These are phyloP conservation scores for Termitomyces sp. DNA, from an alignment of 768 basidiomycete species.

Conservation along the genomic window DNA sequence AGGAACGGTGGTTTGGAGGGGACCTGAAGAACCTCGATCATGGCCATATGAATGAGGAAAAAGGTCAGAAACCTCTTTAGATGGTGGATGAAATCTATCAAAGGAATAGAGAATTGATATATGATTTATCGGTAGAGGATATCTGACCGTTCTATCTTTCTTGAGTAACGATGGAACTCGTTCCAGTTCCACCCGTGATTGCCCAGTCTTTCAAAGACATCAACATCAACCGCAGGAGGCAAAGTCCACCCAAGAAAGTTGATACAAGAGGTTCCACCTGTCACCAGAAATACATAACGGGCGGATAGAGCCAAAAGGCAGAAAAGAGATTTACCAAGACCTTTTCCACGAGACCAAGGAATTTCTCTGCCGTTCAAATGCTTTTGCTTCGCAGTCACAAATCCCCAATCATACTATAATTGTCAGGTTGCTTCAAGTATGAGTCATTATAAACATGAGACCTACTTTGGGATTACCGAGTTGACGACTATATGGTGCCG, in stretches of 20 bases:
- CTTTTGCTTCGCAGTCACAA: conserved; percentile 23
- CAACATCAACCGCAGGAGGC: conserved; percentile 23
- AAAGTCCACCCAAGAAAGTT: conserved; percentile 34
- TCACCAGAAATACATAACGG: neutral
- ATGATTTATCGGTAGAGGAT: neutral
- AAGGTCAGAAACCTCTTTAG: conserved; percentile 18
- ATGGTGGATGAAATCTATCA: conserved; percentile 22
- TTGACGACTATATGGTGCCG: conserved; percentile 23
- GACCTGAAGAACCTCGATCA: conserved; percentile 21
- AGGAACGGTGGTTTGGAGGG: conserved; percentile 23
- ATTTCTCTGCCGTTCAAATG: conserved; percentile 19
- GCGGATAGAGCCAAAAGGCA: too few relatives aligned
- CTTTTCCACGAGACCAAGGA: conserved; percentile 26
- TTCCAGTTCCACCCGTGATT: conserved; percentile 54
- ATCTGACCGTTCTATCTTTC: conserved; percentile 30
- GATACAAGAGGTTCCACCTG: conserved; percentile 39
- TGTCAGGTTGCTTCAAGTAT: neutral
- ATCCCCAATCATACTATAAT: conserved; percentile 30
- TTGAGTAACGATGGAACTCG: conserved; percentile 31
- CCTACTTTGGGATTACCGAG: conserved; percentile 23
- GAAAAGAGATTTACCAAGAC: conserved; percentile 18
- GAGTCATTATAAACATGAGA: neutral
- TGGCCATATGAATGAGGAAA: conserved; percentile 22
- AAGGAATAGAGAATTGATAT: neutral
- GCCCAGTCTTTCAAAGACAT: conserved; percentile 41